A percentile compares a stretch with the other conserved stretches of the same genome.
Evolutionary conservation across 106 monocot genomes (phyloP).

Genomic region (Platanthera guangdongensis): DNA sequence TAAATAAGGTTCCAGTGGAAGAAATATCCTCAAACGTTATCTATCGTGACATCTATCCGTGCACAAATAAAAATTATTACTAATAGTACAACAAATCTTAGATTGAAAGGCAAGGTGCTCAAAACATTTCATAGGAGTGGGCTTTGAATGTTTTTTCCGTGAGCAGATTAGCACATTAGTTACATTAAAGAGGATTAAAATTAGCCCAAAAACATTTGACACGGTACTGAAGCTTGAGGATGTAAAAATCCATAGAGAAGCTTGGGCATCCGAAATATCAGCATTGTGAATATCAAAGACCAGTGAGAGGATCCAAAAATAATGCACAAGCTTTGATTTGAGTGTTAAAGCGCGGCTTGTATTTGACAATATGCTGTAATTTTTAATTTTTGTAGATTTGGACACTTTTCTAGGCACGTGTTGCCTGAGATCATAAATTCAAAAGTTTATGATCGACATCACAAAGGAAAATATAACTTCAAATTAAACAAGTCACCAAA

Average conservation of each 20-base stretch:
- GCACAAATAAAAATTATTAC: not conserved
- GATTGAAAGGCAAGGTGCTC: not conserved
- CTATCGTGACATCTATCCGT: not conserved
- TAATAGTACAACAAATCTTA: not conserved
- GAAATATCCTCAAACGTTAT: not conserved
- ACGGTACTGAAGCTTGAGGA: not conserved
- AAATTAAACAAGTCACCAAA: not conserved
- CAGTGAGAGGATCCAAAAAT: not conserved
- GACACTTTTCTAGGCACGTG: not conserved
- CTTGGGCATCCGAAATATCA: not conserved
- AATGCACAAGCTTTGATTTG: not conserved
- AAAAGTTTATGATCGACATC: not conserved
- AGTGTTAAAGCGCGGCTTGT: not conserved
- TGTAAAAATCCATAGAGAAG: not conserved
- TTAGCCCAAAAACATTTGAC: too few species aligned
- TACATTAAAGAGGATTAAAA: not conserved
- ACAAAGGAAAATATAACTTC: not conserved
- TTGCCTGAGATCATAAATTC: not conserved
- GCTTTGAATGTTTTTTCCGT: not conserved
- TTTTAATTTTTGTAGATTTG: not conserved
- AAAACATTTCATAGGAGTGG: not conserved
- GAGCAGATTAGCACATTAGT: not conserved
- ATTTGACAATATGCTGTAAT: not conserved
- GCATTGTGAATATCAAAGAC: not conserved
- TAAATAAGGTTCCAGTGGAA: not conserved